Conservation (phyloP, 2,329 filamentous ascomycete genomes). For the Hymenoscyphus linearis region DNA sequence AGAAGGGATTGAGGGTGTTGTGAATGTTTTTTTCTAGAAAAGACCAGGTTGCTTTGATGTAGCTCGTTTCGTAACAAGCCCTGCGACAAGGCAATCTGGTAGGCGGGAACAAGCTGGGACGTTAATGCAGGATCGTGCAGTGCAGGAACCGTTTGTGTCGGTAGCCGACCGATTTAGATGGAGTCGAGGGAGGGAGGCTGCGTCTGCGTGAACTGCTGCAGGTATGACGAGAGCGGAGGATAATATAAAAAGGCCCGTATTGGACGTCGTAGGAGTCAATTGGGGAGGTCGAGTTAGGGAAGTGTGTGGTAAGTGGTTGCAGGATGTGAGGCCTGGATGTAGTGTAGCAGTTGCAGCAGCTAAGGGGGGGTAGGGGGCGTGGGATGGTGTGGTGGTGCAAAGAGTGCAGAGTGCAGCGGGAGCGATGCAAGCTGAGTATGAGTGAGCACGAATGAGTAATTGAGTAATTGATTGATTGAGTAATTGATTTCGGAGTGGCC, state of each 20-base stretch:
- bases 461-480: not conserved
- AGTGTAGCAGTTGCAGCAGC: constrained; percentile 6
- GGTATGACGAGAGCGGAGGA: constrained; percentile 14
- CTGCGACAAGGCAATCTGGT: constrained; percentile 23
- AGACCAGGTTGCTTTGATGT: constrained; percentile 27
- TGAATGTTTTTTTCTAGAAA: constrained; percentile 18
- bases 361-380: not conserved
- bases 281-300: not conserved
- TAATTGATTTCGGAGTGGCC: not conserved
- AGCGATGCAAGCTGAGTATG: constrained; percentile 9
- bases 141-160: constrained; percentile 11
- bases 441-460: constrained; percentile 5
- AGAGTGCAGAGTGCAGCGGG: not conserved
- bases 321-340: constrained; percentile 3
- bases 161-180: constrained; percentile 22
- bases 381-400: too few species aligned
- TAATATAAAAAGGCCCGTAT: constrained; percentile 8
- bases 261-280: not conserved
- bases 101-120: constrained; percentile 21
- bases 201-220: constrained; percentile 19
- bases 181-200: constrained; percentile 13
- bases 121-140: constrained; percentile 19
- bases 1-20: constrained; percentile 8
- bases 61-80: constrained; percentile 27
- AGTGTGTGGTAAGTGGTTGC: constrained; percentile 2